Evolutionary conservation across 2,329 filamentous ascomycete genomes (phyloP), one percentile per base, ranked within the genome.

Genomic region (Aaosphaeria arxii): DNA sequence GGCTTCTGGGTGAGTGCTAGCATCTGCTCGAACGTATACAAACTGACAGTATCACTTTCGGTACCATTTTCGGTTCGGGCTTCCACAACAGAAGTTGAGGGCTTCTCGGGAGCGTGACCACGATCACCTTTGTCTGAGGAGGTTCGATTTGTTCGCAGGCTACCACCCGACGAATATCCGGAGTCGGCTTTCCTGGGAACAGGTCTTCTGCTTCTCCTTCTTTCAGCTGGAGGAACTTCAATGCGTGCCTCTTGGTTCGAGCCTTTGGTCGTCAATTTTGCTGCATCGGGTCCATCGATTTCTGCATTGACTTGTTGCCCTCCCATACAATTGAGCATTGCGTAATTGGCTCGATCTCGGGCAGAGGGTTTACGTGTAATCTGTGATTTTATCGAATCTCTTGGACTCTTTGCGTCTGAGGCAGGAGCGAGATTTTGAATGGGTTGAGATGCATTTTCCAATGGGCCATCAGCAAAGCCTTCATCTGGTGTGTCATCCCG

Each of bases 111-210:
- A 24, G 17, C 17, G 36, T 46, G 6, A 28, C 43, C 46, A 31
- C 50, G 44, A 17, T 40, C 33, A 36, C 33, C 50, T 41, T 42
- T 43, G 47, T 57, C 49, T 47, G 46, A 32, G 52, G 30, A 31
- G 38, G 28, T 46, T 56, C 41, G 45, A 35, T 47, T 40, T 7
- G 47, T 38, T 9, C 51, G 54, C 33, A 64, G 51, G 53, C 67
- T 71, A n/a, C 56, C 59, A n/a, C 61, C 60, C 43, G 70, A 71
- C 3, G 68, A 72, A 49, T 73, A 73, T 1, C 70, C 70, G 7
- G 70, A 73, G 46, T 73, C 70, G 1, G 62, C 54, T 38, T 69
- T 69, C 36, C 46, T 55, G 30, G 66, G 61, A 30, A 52, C 49
- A 11, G 64, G 65, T 33, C 59, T 60, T 39, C 52, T 54, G 33